Evolutionary conservation across 1,139 yeast genomes (phyloP).

Genomic region (Geotrichum australiense): DNA sequence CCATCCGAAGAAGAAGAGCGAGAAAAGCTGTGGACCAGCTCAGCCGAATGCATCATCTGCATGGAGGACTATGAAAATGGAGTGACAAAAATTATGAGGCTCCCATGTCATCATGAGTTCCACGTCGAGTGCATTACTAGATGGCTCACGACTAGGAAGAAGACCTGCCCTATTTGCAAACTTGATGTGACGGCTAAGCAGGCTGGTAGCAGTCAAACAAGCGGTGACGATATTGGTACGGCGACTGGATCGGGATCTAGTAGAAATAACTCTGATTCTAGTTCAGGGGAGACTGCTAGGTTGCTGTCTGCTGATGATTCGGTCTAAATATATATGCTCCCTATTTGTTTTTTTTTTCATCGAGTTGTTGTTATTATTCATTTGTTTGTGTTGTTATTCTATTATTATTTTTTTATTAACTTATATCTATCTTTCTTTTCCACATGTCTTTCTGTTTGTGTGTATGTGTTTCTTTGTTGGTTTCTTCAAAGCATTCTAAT

Average conservation of each 20-base stretch:
- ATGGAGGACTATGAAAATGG: slow-evolving; percentile 37
- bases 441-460: neutral
- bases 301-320: neutral
- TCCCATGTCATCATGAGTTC: slow-evolving; percentile 42
- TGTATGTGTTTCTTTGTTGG: neutral
- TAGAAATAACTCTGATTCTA: neutral
- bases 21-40: slow-evolving; percentile 31
- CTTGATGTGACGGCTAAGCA: slow-evolving; percentile 25
- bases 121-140: slow-evolving; percentile 37
- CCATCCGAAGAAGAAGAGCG: slow-evolving; percentile 6
- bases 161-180: slow-evolving; percentile 37
- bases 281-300: slow-evolving; percentile 3
- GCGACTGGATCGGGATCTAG: neutral
- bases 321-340: neutral
- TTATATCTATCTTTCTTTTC: neutral
- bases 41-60: slow-evolving; percentile 39
- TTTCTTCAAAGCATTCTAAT: no score
- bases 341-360: neutral
- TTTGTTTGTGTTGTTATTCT: neutral
- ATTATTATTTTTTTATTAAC: neutral
- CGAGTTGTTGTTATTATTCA: neutral
- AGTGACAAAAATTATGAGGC: slow-evolving; percentile 32
- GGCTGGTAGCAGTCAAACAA: neutral
- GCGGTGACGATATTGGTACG: neutral
- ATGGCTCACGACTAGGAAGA: slow-evolving; percentile 36